Evolutionary conservation across 2,329 filamentous ascomycete species (phyloP).

Genomic region (Albifimbria verrucaria): DNA sequence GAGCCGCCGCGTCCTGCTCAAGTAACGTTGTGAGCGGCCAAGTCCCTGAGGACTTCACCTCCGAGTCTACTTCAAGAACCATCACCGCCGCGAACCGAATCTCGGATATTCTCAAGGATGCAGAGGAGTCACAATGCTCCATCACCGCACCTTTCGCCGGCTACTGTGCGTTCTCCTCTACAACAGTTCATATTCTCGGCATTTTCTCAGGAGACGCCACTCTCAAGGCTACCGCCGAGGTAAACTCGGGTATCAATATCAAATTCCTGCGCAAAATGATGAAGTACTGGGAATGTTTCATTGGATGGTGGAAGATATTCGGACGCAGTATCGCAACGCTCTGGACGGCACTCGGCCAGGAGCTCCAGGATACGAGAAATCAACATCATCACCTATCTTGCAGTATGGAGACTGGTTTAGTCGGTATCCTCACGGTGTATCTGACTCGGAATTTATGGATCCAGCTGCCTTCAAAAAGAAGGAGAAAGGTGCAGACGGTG

Average conservation of each 20-base stretch:
- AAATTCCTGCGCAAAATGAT: slow-evolving; percentile 93
- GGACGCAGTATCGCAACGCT: slow-evolving; percentile 81
- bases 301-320: slow-evolving; percentile 90
- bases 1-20: slow-evolving; percentile 75
- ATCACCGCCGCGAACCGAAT: slow-evolving; percentile 84
- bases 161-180: slow-evolving; percentile 90
- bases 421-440: slow-evolving; percentile 88
- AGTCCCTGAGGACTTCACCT: slow-evolving; percentile 74
- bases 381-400: slow-evolving; percentile 64
- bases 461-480: slow-evolving; percentile 64
- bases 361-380: slow-evolving; percentile 43
- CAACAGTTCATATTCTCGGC: slow-evolving; percentile 89
- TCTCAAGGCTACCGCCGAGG: slow-evolving; percentile 75
- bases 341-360: slow-evolving; percentile 76
- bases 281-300: slow-evolving; percentile 97
- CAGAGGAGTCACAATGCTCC: slow-evolving; percentile 63
- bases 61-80: slow-evolving; percentile 70
- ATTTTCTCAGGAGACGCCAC: slow-evolving; percentile 81
- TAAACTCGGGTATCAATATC: slow-evolving; percentile 82
- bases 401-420: slow-evolving; percentile 99
- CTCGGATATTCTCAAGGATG: slow-evolving; percentile 77
- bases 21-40: slow-evolving; percentile 63
- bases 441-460: slow-evolving; percentile 78
- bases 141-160: slow-evolving; percentile 90
- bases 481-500: slow-evolving; percentile 80